phyloP scores from a whole-genome alignment of 257 asterid genomes.

The Anisodus tanguticus region DNA sequence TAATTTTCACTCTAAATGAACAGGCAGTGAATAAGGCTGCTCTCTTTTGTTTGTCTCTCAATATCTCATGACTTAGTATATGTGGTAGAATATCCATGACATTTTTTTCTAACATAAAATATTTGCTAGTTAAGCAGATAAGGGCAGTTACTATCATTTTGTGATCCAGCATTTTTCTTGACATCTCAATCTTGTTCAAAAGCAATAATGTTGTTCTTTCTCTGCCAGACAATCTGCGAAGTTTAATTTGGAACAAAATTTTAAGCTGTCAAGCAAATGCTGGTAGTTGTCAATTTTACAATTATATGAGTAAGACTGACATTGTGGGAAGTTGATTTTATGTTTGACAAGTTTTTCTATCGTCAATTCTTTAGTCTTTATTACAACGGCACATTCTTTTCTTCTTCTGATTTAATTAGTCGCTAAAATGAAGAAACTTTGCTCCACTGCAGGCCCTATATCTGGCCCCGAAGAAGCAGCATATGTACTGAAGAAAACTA shows the following conservation, averaged over 20 bases:
- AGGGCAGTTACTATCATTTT: background rate
- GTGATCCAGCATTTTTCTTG: background rate
- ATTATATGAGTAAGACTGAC: background rate
- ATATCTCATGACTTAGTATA: background rate
- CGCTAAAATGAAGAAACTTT: slow-evolving; percentile 6
- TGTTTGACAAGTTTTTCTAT: slow-evolving; percentile 8
- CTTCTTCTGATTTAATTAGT: slow-evolving; percentile 3
- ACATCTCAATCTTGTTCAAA: slow-evolving; percentile 13
- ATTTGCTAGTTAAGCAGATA: background rate
- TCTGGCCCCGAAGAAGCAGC: slow-evolving; percentile 86
- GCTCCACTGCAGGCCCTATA: slow-evolving; percentile 70
- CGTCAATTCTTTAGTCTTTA: background rate
- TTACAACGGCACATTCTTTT: background rate
- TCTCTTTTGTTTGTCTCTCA: background rate
- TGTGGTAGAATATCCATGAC: background rate
- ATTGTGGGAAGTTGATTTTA: background rate
- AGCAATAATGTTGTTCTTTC: background rate
- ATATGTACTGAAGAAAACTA: slow-evolving; percentile 77
- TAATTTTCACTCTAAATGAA: background rate
- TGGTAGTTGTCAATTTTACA: background rate
- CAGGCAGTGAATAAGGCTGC: background rate
- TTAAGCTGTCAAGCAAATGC: slow-evolving; percentile 6
- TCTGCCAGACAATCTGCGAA: background rate
- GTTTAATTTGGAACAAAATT: background rate
- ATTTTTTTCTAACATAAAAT: background rate